Percentiles rank a stretch among this genome's conserved stretches.
Evolutionary conservation across 176 grass and related monocot genomes (phyloP).

Genomic region (Rhynchospora pubera): DNA sequence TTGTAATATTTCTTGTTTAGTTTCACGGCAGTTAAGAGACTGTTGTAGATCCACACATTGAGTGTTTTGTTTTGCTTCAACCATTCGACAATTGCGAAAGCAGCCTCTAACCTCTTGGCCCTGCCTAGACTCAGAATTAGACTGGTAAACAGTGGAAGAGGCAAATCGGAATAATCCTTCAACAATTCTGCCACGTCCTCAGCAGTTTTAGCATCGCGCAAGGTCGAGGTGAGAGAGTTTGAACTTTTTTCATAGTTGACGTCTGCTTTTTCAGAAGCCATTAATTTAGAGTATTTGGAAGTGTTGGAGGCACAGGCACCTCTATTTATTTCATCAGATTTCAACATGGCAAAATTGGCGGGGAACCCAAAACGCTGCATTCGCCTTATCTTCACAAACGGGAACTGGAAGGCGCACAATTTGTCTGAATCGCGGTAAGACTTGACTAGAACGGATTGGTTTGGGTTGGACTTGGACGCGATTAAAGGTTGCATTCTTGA

Average conservation of each 20-base stretch:
- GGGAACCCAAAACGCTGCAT: background rate
- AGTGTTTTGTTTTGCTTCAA: conserved; percentile 42
- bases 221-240: conserved; percentile 15
- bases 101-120: conserved; percentile 40
- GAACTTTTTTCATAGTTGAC: background rate
- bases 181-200: conserved; percentile 44
- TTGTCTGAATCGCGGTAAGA: background rate
- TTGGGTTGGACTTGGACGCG: background rate
- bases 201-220: conserved; percentile 42
- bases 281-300: background rate
- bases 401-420: background rate
- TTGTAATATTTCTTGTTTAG: conserved; percentile 34
- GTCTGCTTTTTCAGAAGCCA: background rate
- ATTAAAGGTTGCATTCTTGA: background rate
- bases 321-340: background rate
- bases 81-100: conserved; percentile 62
- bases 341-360: background rate
- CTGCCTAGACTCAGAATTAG: conserved; percentile 56
- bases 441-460: background rate
- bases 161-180: conserved; percentile 37
- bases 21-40: conserved; percentile 61
- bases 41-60: conserved; percentile 83
- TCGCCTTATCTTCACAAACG: background rate
- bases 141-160: conserved; percentile 63
- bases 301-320: background rate